A percentile compares a stretch with the other conserved stretches of the same genome.
Conservation (phyloP, 768 basidiomycete species). For the Fomitopsis serialis region DNA sequence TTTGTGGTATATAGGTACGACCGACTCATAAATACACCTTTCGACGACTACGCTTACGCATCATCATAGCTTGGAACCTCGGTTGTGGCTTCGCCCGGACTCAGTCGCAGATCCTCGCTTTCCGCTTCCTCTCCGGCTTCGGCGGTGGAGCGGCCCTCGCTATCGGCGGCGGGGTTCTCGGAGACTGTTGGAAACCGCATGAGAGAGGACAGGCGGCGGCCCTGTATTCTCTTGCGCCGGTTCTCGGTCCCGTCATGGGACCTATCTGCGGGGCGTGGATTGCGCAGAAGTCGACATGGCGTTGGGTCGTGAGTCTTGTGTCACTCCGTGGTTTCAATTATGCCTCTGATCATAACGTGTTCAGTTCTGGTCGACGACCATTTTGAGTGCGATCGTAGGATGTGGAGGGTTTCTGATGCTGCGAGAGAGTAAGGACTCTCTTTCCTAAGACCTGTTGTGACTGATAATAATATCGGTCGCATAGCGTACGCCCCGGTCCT, state of each 20-base stretch:
- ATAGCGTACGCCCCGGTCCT: slow-evolving; percentile 25
- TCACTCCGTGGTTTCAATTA: not conserved
- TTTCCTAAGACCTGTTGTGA: no score
- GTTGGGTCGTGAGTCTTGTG: slow-evolving; percentile 59
- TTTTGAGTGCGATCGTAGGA: slow-evolving; percentile 51
- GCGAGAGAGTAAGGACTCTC: slow-evolving; percentile 47
- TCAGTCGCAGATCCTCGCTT: slow-evolving; percentile 29
- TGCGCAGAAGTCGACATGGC: slow-evolving; percentile 58
- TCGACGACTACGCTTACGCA: no score
- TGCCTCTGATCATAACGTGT: not conserved
- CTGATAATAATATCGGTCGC: slow-evolving; percentile 22
- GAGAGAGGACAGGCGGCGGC: slow-evolving; percentile 62
- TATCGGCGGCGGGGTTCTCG: slow-evolving; percentile 63
- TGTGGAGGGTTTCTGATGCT: slow-evolving; percentile 48
- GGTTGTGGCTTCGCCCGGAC: slow-evolving; percentile 26
- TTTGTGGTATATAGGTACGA: slow-evolving; percentile 55
- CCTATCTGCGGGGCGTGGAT: slow-evolving; percentile 64
- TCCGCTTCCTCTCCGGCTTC: slow-evolving; percentile 33
- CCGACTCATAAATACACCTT: no score
- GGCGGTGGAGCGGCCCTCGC: slow-evolving; percentile 34
- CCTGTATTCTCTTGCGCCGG: slow-evolving; percentile 57
- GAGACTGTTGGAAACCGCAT: slow-evolving; percentile 54
- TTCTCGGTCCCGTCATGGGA: slow-evolving; percentile 61
- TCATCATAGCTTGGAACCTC: slow-evolving; percentile 45
- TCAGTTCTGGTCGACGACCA: slow-evolving; percentile 65